phyloP scores from a whole-genome alignment of 768 basidiomycete species.

The Lyophyllum shimeji region DNA sequence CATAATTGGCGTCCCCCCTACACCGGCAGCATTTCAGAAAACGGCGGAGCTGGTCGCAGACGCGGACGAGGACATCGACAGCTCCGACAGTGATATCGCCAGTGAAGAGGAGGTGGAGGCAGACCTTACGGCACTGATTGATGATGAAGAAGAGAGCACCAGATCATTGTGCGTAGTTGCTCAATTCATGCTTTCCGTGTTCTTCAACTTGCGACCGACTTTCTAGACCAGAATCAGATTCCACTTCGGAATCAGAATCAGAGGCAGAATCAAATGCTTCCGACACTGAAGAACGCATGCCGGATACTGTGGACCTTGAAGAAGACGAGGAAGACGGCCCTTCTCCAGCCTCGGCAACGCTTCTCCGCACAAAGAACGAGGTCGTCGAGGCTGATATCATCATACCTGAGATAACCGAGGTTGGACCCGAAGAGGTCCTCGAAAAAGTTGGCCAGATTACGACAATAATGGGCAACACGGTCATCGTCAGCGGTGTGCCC shows the following conservation, averaged over 20 bases:
- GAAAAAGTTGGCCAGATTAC: conserved; percentile 79
- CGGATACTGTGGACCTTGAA: conserved; percentile 38
- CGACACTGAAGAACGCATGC: conserved; percentile 15
- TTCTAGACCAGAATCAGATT: conserved; percentile 15
- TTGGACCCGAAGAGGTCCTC: conserved; percentile 62
- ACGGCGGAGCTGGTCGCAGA: conserved; percentile 21
- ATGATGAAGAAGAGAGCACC: conserved; percentile 37
- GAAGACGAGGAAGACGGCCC: conserved; percentile 56
- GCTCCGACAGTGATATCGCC: conserved; percentile 51
- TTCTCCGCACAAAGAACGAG: conserved; percentile 73
- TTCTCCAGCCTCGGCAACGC: conserved; percentile 35
- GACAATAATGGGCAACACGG: conserved; percentile 70
- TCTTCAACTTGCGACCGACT: background rate
- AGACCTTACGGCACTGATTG: conserved; percentile 43
- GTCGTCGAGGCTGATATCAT: conserved; percentile 54
- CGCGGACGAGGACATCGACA: conserved; percentile 49
- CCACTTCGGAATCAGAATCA: conserved; percentile 35
- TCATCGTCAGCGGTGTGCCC: conserved; percentile 67
- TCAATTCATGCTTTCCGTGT: conserved; percentile 1
- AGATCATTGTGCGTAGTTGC: conserved; percentile 20
- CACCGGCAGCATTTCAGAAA: background rate
- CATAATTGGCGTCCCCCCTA: conserved; percentile 42
- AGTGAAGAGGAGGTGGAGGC: conserved; percentile 78
- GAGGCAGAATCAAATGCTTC: conserved; percentile 31
- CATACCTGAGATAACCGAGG: conserved; percentile 62